Conservation (phyloP, 1,139 yeast genomes). For the Geotrichum reessii region DNA sequence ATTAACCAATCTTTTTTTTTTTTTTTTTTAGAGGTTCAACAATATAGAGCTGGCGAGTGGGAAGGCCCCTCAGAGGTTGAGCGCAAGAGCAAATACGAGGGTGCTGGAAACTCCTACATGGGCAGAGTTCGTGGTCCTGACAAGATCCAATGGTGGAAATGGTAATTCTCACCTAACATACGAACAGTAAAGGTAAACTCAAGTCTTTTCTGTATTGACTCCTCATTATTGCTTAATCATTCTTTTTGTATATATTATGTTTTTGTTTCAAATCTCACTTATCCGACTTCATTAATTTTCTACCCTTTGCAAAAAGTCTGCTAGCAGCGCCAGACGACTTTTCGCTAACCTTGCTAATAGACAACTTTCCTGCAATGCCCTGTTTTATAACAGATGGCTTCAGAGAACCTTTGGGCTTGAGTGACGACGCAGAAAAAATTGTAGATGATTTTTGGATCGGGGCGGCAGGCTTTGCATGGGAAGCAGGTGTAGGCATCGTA, state of each 20-base stretch:
- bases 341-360: slow-evolving; percentile 34
- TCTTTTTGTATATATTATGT: neutral
- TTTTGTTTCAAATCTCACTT: slow-evolving; percentile 2
- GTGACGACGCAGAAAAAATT: slow-evolving; percentile 2
- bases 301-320: slow-evolving; percentile 36
- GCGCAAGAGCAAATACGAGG: slow-evolving; percentile 37
- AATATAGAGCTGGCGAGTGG: slow-evolving; percentile 35
- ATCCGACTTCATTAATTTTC: slow-evolving; percentile 26
- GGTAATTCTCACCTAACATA: neutral
- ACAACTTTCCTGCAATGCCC: slow-evolving; percentile 16
- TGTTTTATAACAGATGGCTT: slow-evolving; percentile 13
- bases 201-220: neutral
- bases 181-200: neutral
- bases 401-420: slow-evolving; percentile 9
- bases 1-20: neutral
- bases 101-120: slow-evolving; percentile 36
- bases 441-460: slow-evolving; percentile 4
- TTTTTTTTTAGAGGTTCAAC: slow-evolving; percentile 23
- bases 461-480: slow-evolving; percentile 1
- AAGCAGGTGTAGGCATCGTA: neutral
- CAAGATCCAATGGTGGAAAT: slow-evolving; percentile 12
- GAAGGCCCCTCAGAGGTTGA: slow-evolving; percentile 32
- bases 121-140: slow-evolving; percentile 17
- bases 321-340: slow-evolving; percentile 34
- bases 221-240: neutral